Conservation (phyloP, 2,329 filamentous ascomycete species). For the Arthrobotrys musiformis region DNA sequence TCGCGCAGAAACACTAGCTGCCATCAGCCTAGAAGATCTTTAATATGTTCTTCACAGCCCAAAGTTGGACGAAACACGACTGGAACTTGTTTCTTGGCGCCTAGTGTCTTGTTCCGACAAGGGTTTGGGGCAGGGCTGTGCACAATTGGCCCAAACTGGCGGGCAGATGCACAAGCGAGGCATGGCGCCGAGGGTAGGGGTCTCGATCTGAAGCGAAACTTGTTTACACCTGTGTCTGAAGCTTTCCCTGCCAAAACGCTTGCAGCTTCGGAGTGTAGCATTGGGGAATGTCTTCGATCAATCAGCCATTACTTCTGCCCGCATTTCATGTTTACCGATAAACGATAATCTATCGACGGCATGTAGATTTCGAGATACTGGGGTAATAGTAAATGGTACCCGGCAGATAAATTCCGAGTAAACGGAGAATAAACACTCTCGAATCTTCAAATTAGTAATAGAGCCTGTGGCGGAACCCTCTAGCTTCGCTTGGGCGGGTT, state of each 20-base stretch:
- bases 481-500: background rate
- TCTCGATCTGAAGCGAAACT: slow-evolving; percentile 52
- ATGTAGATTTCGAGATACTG: background rate
- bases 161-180: slow-evolving; percentile 45
- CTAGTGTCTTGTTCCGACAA: slow-evolving; percentile 30
- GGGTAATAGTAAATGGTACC: slow-evolving; percentile 1
- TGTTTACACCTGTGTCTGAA: slow-evolving; percentile 52
- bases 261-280: slow-evolving; percentile 44
- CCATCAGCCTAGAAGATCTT: slow-evolving; percentile 12
- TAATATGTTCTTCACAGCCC: slow-evolving; percentile 38
- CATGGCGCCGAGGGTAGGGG: slow-evolving; percentile 48
- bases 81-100: slow-evolving; percentile 51
- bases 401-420: background rate
- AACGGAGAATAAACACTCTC: background rate
- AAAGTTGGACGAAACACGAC: slow-evolving; percentile 35
- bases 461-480: background rate
- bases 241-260: slow-evolving; percentile 38
- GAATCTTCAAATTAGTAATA: slow-evolving; percentile 5
- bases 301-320: slow-evolving; percentile 6
- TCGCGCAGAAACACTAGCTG: slow-evolving; percentile 1
- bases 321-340: background rate
- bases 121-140: slow-evolving; percentile 20
- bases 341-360: background rate
- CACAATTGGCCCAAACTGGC: slow-evolving; percentile 17
- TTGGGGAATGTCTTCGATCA: background rate